Conservation (phyloP, 768 basidiomycete genomes). For the Leccinum boreale region DNA sequence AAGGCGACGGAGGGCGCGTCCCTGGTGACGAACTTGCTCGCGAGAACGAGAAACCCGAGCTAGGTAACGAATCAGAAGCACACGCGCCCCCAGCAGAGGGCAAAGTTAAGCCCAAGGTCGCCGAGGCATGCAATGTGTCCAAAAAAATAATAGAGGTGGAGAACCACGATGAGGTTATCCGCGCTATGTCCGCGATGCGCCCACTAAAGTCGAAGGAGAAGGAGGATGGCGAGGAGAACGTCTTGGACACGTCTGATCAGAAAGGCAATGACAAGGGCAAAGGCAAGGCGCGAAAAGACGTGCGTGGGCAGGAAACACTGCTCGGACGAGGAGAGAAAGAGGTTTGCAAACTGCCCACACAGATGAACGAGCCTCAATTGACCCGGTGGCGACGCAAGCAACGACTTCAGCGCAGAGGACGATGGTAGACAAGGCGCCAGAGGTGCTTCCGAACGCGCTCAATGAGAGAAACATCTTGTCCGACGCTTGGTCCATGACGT, state of each 20-base stretch:
- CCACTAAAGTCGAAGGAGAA: not conserved
- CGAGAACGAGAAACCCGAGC: not conserved
- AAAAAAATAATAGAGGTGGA: not conserved
- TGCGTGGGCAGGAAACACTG: not conserved
- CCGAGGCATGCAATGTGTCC: not conserved
- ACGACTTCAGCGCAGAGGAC: not conserved
- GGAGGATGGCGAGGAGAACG: not conserved
- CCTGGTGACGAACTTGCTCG: not conserved
- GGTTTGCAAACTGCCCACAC: not conserved
- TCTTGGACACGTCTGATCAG: constrained; percentile 39
- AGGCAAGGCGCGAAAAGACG: too few relatives aligned
- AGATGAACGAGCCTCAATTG: not conserved
- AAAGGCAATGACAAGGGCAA: not conserved
- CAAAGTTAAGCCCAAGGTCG: not conserved
- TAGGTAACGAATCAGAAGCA: not conserved
- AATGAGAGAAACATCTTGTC: not conserved
- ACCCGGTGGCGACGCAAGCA: not conserved
- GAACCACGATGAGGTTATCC: not conserved
- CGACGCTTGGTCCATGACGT: not conserved
- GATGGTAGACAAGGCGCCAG: not conserved
- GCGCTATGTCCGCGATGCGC: not conserved
- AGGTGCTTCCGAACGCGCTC: not conserved
- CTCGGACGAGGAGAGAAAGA: not conserved
- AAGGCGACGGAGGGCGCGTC: not conserved
- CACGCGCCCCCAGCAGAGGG: not conserved